Conservation (phyloP, 352 stramenopile genomes). For the Globisporangium splendens region DNA sequence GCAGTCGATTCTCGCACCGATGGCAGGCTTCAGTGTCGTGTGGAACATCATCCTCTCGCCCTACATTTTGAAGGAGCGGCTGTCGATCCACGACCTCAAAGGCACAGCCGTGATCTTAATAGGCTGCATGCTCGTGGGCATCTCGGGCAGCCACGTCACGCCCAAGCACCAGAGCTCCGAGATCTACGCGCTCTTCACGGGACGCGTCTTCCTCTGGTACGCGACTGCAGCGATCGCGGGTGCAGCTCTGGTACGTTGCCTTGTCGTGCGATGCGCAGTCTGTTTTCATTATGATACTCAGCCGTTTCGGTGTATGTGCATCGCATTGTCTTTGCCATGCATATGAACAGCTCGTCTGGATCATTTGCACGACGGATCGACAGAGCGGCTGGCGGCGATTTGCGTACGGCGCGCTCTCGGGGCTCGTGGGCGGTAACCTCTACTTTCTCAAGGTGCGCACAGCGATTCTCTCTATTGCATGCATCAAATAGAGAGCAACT, state of each 20-base stretch:
- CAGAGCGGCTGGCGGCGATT: slow-evolving; percentile 75
- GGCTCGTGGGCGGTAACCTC: slow-evolving; percentile 80
- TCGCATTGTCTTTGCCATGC: too few species aligned
- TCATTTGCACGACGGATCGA: slow-evolving; percentile 62
- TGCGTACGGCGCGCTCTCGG: slow-evolving; percentile 75
- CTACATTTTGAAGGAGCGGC: slow-evolving; percentile 75
- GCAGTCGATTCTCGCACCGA: slow-evolving; percentile 83
- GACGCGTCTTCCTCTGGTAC: slow-evolving; percentile 72
- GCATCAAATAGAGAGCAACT: too few species aligned
- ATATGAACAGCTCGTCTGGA: slow-evolving; percentile 53
- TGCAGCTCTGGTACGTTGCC: slow-evolving; percentile 39
- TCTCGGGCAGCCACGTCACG: slow-evolving; percentile 79
- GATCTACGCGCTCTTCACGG: slow-evolving; percentile 77
- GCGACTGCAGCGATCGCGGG: slow-evolving; percentile 33
- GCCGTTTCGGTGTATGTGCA: not conserved
- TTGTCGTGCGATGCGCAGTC: not conserved
- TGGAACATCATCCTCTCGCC: slow-evolving; percentile 86
- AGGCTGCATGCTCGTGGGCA: slow-evolving; percentile 68
- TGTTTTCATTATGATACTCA: not conserved
- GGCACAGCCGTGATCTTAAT: slow-evolving; percentile 73
- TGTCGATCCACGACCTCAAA: slow-evolving; percentile 70
- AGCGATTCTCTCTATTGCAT: not conserved
- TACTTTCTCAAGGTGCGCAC: slow-evolving; percentile 80
- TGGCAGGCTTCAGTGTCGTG: slow-evolving; percentile 85
- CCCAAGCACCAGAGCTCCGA: slow-evolving; percentile 71